phyloP scores from a whole-genome alignment of 495 filamentous ascomycete species.

The Elasticomyces elasticus region DNA sequence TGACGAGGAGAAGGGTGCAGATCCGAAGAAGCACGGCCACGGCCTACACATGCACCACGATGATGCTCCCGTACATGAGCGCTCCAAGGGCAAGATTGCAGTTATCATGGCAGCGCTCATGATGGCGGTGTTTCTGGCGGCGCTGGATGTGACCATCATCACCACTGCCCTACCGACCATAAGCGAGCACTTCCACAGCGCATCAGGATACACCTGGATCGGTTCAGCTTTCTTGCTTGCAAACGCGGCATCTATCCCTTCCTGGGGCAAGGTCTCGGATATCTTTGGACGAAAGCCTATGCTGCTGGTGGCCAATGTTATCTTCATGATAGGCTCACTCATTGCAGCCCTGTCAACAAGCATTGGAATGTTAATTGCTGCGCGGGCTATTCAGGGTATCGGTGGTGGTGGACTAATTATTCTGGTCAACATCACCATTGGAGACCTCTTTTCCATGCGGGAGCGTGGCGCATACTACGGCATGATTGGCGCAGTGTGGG shows the following conservation, averaged over 20 bases:
- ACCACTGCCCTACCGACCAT: conserved; percentile 46
- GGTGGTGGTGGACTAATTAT: conserved; percentile 75
- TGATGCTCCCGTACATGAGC: background rate
- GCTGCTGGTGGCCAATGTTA: conserved; percentile 56
- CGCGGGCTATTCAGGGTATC: conserved; percentile 70
- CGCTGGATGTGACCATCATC: conserved; percentile 37
- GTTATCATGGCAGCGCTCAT: conserved; percentile 32
- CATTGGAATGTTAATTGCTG: conserved; percentile 66
- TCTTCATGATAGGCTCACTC: conserved; percentile 70
- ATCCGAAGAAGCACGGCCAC: background rate
- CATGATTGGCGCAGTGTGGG: conserved; percentile 36
- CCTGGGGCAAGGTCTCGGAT: conserved; percentile 78
- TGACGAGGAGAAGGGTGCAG: conserved; percentile 14
- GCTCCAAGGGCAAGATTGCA: conserved; percentile 31
- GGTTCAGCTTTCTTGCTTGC: conserved; percentile 49
- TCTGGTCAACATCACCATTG: conserved; percentile 71
- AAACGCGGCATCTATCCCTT: conserved; percentile 55
- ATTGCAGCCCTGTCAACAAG: conserved; percentile 57
- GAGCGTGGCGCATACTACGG: conserved; percentile 36
- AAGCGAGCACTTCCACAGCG: conserved; percentile 35
- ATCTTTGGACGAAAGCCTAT: conserved; percentile 81
- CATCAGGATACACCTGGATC: conserved; percentile 45
- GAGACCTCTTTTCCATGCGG: conserved; percentile 68
- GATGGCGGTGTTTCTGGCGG: conserved; percentile 35
- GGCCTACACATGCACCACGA: background rate